Base-by-base conservation (phyloP, 2,329 filamentous ascomycete genomes). In the Aspergillus bombycis region DNA sequence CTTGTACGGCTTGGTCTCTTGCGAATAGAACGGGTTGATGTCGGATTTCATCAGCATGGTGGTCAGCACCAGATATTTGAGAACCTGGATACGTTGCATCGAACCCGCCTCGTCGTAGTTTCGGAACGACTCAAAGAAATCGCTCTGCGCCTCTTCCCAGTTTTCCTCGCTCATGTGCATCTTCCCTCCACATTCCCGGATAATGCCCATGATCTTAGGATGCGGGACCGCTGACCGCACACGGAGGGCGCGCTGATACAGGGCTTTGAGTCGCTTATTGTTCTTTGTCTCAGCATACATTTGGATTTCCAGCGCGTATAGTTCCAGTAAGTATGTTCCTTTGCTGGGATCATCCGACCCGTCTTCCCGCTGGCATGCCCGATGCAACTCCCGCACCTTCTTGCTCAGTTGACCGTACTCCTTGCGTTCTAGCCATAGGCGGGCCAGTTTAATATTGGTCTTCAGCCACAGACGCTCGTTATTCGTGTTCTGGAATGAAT, bases 161-260 rank as follows among this genome's bases (percentile, higher is more conserved):
- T 98, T 98, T 82, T 98, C 95, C 84, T 99, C 95, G 78, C 92
- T 95, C 95, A 99, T 98, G 82, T 98, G 94, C 95, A 99, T 99
- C 84, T 99, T 99, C 71, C 95, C 95, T 73, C 95, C 95, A 77
- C 95, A 99, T 81, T 99, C 95, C 60, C 94, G 91, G 75, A 99
- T 99, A 77, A 99, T 94, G 58, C 95, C 95, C 93, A 98, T 97
- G 77, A 99, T 97, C 81, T 97, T 96, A 63, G 95, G 95, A 80
- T 99, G 95, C 45, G 95, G 94, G 14, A 99, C 95, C 0, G 95
- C 95, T n/a, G 95, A 98, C 66, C 93, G 90, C 60, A 99, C 94
- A 68, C 91, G 91, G 57, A 99, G 86, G 6, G 95, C 95, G 65
- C 91, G 90, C 77, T 97, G 91, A 78, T 98, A 99, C 19, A 98